phyloP scores from a whole-genome alignment of 2,329 filamentous ascomycete species.

The Diaporthe nobilis region DNA sequence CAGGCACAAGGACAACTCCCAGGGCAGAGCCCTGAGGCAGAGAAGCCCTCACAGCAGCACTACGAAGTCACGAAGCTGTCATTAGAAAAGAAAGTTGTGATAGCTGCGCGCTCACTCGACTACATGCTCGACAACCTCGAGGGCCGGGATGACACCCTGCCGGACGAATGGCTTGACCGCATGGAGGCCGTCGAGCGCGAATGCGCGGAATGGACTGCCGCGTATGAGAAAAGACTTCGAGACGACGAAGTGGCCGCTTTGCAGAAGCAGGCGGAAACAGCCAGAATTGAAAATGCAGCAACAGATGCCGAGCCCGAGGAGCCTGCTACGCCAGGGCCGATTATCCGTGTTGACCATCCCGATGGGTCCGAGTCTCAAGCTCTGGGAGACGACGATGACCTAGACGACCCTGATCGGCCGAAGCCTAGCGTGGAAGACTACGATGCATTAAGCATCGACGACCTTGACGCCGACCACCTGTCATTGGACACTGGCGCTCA shows the following conservation, averaged over 20 bases:
- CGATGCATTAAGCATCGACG: constrained; percentile 11
- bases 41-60: constrained; percentile 58
- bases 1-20: constrained; percentile 42
- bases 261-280: constrained; percentile 6
- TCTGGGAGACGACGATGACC: not conserved
- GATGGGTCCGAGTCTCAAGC: not conserved
- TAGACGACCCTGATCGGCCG: constrained; percentile 20
- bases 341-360: constrained; percentile 35
- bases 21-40: constrained; percentile 42
- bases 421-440: constrained; percentile 23
- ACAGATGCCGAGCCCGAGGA: not conserved
- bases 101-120: constrained; percentile 82
- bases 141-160: constrained; percentile 85
- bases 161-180: constrained; percentile 87
- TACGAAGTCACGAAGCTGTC: constrained; percentile 72
- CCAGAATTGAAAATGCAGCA: not conserved
- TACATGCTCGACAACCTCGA: constrained; percentile 90
- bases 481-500: constrained; percentile 22
- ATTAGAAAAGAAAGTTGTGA: constrained; percentile 78
- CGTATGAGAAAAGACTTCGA: constrained; percentile 81
- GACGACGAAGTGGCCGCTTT: constrained; percentile 69
- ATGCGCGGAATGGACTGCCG: constrained; percentile 85
- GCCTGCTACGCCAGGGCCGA: constrained; percentile 19
- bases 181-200: constrained; percentile 85
- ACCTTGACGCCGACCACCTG: constrained; percentile 32